Conservation (phyloP, 1,139 yeast genomes). For the Suhomyces coccinellae region DNA sequence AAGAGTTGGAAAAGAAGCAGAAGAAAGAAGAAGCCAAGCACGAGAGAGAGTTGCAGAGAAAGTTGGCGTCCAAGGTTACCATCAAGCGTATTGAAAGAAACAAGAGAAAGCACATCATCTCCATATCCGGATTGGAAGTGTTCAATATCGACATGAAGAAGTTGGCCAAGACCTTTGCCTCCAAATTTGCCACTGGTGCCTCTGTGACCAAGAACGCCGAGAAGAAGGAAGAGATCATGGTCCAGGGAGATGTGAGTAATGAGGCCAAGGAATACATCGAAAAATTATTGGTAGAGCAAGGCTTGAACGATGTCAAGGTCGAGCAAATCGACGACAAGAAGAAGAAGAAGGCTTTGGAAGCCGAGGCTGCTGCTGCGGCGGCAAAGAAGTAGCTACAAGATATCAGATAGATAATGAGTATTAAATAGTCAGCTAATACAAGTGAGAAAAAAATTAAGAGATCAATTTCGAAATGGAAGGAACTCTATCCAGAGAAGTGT, state of each 20-base stretch:
- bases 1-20: slow-evolving; percentile 82
- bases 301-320: slow-evolving; percentile 79
- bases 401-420: slow-evolving; percentile 3
- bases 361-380: slow-evolving; percentile 18
- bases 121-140: slow-evolving; percentile 85
- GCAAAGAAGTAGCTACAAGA: slow-evolving; percentile 3
- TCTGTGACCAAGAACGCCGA: slow-evolving; percentile 91
- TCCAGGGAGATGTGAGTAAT: slow-evolving; percentile 95
- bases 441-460: slow-evolving; percentile 17
- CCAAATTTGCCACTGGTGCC: slow-evolving; percentile 96
- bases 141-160: slow-evolving; percentile 89
- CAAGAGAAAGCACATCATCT: slow-evolving; percentile 82
- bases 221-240: slow-evolving; percentile 85
- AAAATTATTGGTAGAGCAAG: slow-evolving; percentile 75
- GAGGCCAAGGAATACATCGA: slow-evolving; percentile 80
- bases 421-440: slow-evolving; percentile 10
- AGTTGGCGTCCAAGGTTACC: slow-evolving; percentile 73
- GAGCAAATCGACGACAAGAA: slow-evolving; percentile 83
- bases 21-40: slow-evolving; percentile 87
- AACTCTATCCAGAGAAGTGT: slow-evolving; percentile 21
- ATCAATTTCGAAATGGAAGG: slow-evolving; percentile 35
- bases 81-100: slow-evolving; percentile 90
- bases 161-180: slow-evolving; percentile 86
- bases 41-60: slow-evolving; percentile 79
- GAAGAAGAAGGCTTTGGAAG: slow-evolving; percentile 54